Percentiles rank a stretch among this genome's conserved stretches.
phyloP scores from a whole-genome alignment of 1,284 basidiomycete genomes.

The Caloboletus inedulis region DNA sequence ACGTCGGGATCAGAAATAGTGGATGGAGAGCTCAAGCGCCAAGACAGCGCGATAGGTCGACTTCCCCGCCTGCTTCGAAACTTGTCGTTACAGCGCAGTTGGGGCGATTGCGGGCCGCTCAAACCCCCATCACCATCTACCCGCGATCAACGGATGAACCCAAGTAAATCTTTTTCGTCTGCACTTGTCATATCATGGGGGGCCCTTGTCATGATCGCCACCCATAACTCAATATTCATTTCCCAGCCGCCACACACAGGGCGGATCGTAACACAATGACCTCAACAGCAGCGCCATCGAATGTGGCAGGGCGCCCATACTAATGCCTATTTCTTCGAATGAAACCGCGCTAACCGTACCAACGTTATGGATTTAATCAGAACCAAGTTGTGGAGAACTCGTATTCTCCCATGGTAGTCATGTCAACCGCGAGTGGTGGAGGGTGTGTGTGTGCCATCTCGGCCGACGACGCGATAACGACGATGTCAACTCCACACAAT shows the following conservation, averaged over 20 bases:
- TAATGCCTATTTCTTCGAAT: too few species aligned
- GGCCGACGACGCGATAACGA: background rate
- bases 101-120: slow-evolving; percentile 21
- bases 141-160: slow-evolving; percentile 23
- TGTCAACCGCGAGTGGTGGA: slow-evolving; percentile 23
- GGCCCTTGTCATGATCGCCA: slow-evolving; percentile 29
- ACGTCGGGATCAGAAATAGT: slow-evolving; percentile 6
- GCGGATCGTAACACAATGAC: slow-evolving; percentile 16
- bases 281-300: background rate
- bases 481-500: background rate
- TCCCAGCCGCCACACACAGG: slow-evolving; percentile 16
- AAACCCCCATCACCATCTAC: slow-evolving; percentile 5
- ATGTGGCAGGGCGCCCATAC: too few species aligned
- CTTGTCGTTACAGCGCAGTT: slow-evolving; percentile 21
- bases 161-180: slow-evolving; percentile 3
- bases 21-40: background rate
- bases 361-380: too few species aligned
- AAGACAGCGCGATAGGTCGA: background rate
- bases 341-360: too few species aligned
- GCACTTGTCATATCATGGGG: background rate
- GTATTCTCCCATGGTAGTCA: slow-evolving; percentile 26
- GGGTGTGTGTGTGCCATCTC: background rate
- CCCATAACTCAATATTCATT: slow-evolving; percentile 24
- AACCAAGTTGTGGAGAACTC: too few species aligned
- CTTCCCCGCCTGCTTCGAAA: slow-evolving; percentile 20